Evolutionary conservation across 305 asterid genomes (phyloP).

Genomic region (Rubia balearica): DNA sequence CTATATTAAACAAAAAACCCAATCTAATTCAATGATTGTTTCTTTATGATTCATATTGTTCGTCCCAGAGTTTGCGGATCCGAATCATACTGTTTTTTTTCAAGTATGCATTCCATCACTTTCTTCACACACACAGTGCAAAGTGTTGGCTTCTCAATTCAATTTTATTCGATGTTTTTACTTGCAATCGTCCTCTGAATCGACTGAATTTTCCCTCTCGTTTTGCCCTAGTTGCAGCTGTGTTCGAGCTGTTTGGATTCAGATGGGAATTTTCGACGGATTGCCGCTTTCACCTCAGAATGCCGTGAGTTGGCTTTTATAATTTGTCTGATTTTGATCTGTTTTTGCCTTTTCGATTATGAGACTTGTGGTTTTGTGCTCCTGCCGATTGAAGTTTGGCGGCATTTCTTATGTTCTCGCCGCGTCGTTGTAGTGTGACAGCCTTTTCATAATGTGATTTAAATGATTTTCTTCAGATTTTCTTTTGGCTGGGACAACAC

Average conservation of each 20-base stretch:
- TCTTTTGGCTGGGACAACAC: background rate
- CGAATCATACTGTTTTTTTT: slow-evolving; percentile 8
- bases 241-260: slow-evolving; percentile 37
- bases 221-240: slow-evolving; percentile 23
- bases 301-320: slow-evolving; percentile 50
- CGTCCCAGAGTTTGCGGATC: slow-evolving; percentile 19
- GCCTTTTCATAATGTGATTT: background rate
- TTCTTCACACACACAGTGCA: background rate
- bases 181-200: slow-evolving; percentile 4
- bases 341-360: background rate
- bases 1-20: background rate
- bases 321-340: background rate
- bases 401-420: background rate
- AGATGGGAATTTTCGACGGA: slow-evolving; percentile 89
- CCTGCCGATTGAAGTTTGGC: background rate
- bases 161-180: background rate
- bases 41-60: slow-evolving; percentile 14
- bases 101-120: background rate
- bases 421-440: background rate
- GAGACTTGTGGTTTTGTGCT: slow-evolving; percentile 8
- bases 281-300: slow-evolving; percentile 83
- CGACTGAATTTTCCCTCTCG: background rate
- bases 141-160: background rate
- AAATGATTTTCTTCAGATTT: background rate
- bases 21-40: slow-evolving; percentile 12